Evolutionary conservation across 306 rosid genomes (phyloP), one percentile per base, ranked within the genome.

Genomic region (Inga laurina): DNA sequence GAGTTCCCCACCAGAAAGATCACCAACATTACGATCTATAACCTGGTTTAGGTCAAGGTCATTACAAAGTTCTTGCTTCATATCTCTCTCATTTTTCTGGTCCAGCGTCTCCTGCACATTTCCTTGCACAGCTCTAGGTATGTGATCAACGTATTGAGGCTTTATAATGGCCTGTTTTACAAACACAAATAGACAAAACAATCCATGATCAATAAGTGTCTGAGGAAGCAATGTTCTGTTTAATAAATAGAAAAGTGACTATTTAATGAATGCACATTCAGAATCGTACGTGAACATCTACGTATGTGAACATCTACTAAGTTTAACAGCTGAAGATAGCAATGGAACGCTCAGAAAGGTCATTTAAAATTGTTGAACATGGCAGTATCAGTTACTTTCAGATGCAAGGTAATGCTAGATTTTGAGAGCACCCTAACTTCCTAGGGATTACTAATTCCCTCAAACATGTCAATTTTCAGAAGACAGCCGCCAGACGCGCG

Each of bases 91-190:
- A 74, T 97, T 90, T 82, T 97, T 94, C 82, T 92, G 97, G 49
- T 88, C 94, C 32, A 97, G 97, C 85, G 91, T 94, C 91, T 97
- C 94, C 68, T 95, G 97, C 57, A 97, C 98, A 81, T 94, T 97
- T 65, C 99, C 99, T 92, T 94, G 98, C 78, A 97, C 98, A 16
- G 98, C 99, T 88, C 90, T 97, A 59, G 99, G 98, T 84, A 94
- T 94, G 87, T 97, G 95, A 82, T 97, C 99, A 73, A 97, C 99
- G 85, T 94, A 94, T 79, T 97, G 99, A 75, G 98, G 99, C 94
- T 97, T 97, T 88, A 94, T 91, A 85, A 97, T 92, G 46, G 98
- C 98, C 99, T 92, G 77, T 51, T 35, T 32, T 7, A 80, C 61
- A 22, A 0, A 66, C 10, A 9, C 24, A 70, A 21, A 37, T 74